Conservation (phyloP, 306 rosid species). For the Begonia loranthoides region DNA sequence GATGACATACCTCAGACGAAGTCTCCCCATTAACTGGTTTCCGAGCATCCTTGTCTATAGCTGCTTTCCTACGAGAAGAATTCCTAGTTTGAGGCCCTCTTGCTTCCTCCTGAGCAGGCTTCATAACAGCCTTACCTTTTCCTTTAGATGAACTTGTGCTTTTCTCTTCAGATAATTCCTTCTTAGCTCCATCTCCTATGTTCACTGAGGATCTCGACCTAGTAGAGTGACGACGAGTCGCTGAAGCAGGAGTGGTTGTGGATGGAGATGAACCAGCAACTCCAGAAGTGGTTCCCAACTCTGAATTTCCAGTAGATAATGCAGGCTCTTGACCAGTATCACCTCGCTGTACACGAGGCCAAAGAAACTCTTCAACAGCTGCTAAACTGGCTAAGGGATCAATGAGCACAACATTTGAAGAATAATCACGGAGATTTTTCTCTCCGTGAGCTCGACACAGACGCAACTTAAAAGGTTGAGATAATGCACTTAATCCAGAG, state of each 20-base stretch:
- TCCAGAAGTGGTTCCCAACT: constrained; percentile 63
- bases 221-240: constrained; percentile 69
- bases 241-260: constrained; percentile 43
- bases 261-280: constrained; percentile 65
- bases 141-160: constrained; percentile 75
- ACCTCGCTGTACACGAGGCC: constrained; percentile 86
- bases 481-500: constrained; percentile 80
- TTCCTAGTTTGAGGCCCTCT: constrained; percentile 94
- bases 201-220: constrained; percentile 76
- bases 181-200: constrained; percentile 55
- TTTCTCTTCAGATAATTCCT: constrained; percentile 63
- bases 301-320: constrained; percentile 60
- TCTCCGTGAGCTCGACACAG: constrained; percentile 95
- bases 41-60: constrained; percentile 72
- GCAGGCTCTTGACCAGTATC: constrained; percentile 71
- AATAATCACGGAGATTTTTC: constrained; percentile 77
- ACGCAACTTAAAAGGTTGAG: constrained; percentile 92
- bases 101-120: constrained; percentile 58
- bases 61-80: constrained; percentile 77
- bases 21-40: constrained; percentile 75
- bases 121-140: constrained; percentile 92
- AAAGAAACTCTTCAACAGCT: constrained; percentile 94
- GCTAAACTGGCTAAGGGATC: constrained; percentile 96
- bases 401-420: constrained; percentile 81
- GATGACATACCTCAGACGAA: constrained; percentile 73